Percentiles rank a stretch among this genome's conserved stretches.
Conservation (phyloP, 208 protist species). For the Acanthamoeba lenticulata region DNA sequence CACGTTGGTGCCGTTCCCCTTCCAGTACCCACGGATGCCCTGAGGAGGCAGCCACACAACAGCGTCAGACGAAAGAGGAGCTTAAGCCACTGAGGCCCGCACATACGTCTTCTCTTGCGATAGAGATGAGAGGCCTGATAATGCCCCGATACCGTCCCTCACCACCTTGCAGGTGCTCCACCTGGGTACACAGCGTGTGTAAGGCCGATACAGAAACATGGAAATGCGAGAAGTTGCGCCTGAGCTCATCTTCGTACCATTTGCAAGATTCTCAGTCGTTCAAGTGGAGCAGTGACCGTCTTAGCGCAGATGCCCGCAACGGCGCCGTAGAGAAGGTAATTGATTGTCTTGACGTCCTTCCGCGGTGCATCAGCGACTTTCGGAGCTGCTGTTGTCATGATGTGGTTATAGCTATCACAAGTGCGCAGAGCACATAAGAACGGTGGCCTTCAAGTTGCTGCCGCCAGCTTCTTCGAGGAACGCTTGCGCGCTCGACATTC, state of each 20-base stretch:
- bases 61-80: neutral
- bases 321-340: constrained; percentile 93
- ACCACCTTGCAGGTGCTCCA: neutral
- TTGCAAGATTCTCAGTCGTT: constrained; percentile 95
- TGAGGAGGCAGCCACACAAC: neutral
- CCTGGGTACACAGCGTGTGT: neutral
- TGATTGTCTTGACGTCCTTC: constrained; percentile 32
- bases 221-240: neutral
- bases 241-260: constrained; percentile 89
- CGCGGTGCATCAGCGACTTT: neutral
- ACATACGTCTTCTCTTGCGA: neutral
- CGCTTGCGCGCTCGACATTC: too few relatives aligned
- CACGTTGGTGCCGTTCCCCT: constrained; percentile 9
- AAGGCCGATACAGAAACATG: neutral
- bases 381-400: neutral
- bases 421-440: too few relatives aligned
- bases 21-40: constrained; percentile 7
- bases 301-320: constrained; percentile 93
- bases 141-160: neutral
- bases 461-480: too few relatives aligned
- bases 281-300: constrained; percentile 92
- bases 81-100: too few relatives aligned
- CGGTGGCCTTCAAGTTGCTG: too few relatives aligned
- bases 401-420: too few relatives aligned
- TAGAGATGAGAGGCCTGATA: neutral